Percentiles rank a stretch among this genome's conserved stretches.
Conservation (phyloP, 108 stramenopile genomes). For the Nitzschia sp. region DNA sequence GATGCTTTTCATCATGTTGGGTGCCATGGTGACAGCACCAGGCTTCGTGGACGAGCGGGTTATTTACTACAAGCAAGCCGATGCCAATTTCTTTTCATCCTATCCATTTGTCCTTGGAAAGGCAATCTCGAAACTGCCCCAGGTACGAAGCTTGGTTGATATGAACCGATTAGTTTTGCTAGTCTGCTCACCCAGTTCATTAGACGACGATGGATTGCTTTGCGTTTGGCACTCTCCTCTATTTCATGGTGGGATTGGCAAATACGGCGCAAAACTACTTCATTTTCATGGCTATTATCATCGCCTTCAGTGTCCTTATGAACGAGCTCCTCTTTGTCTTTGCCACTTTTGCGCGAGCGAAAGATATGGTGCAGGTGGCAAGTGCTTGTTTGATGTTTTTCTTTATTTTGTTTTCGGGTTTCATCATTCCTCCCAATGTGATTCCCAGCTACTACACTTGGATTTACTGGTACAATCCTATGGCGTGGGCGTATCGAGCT, state of each 20-base stretch:
- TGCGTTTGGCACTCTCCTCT: conserved; percentile 69
- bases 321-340: conserved; percentile 46
- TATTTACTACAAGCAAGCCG: conserved; percentile 89
- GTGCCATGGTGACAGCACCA: conserved; percentile 75
- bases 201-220: conserved; percentile 55
- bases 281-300: conserved; percentile 43
- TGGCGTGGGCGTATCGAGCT: conserved; percentile 71
- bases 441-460: conserved; percentile 66
- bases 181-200: background rate
- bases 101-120: conserved; percentile 62
- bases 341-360: conserved; percentile 46
- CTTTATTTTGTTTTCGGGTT: conserved; percentile 65
- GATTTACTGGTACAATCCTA: conserved; percentile 65
- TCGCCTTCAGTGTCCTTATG: conserved; percentile 53
- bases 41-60: conserved; percentile 66
- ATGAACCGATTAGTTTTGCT: background rate
- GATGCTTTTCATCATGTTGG: conserved; percentile 74
- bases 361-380: conserved; percentile 36
- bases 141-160: conserved; percentile 28
- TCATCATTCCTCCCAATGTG: conserved; percentile 58
- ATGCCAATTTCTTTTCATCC: conserved; percentile 81
- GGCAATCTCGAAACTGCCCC: conserved; percentile 59
- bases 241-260: conserved; percentile 71
- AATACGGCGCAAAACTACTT: conserved; percentile 36
- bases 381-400: conserved; percentile 60